A percentile compares a stretch with the other conserved stretches of the same genome.
Evolutionary conservation across 2,329 filamentous ascomycete genomes (phyloP).

Genomic region (Neophaeococcomyces aloes): DNA sequence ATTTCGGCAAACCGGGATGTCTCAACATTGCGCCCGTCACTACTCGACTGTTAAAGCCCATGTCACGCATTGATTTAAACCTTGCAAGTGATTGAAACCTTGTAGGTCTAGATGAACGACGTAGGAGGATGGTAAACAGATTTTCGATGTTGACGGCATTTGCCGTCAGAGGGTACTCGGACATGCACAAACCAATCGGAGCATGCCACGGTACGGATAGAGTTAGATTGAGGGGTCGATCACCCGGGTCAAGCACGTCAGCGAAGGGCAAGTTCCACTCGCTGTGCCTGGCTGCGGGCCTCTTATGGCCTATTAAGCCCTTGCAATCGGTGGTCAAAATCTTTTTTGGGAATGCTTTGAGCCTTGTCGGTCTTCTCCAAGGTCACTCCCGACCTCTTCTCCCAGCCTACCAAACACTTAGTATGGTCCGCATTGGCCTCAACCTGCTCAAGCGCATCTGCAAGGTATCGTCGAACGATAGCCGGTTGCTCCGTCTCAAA

Average conservation of each 20-base stretch:
- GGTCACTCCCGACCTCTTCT: constrained; percentile 5
- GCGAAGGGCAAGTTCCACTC: background rate
- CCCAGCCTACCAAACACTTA: constrained; percentile 7
- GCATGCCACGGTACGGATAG: too few species aligned
- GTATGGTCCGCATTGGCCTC: constrained; percentile 6
- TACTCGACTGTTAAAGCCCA: too few species aligned
- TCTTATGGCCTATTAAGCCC: constrained; percentile 1
- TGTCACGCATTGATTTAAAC: too few species aligned
- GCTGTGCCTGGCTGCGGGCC: background rate
- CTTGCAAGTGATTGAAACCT: too few species aligned
- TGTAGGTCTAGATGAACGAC: too few species aligned
- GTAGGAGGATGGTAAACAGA: too few species aligned
- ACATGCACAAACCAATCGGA: too few species aligned
- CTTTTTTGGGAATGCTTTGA: constrained; percentile 1
- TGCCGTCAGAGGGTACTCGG: too few species aligned
- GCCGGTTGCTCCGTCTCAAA: constrained; percentile 9
- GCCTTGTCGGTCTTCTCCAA: constrained; percentile 3
- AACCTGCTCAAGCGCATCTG: background rate
- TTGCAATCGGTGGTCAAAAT: constrained; percentile 6
- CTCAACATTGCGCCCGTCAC: too few species aligned
- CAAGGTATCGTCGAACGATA: constrained; percentile 14
- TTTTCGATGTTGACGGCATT: too few species aligned
- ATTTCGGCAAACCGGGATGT: too few species aligned
- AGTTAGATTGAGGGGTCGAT: background rate
- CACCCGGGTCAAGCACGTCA: background rate